Evolutionary conservation across 352 stramenopile species (phyloP).

Genomic region (Thalassiosira livingstoniorum): DNA sequence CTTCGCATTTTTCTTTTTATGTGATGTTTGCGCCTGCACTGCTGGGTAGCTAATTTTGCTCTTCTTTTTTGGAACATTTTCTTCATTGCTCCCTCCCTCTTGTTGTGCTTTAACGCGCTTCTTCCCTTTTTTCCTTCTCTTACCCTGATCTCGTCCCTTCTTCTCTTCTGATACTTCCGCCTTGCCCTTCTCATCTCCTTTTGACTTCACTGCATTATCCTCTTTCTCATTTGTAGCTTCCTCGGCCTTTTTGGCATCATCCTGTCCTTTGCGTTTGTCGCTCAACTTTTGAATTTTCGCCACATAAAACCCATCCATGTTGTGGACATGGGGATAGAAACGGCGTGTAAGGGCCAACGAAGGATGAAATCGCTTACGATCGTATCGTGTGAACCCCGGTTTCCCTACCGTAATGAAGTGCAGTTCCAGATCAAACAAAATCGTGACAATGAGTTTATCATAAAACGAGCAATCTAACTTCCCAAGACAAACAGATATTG

Average conservation of each 20-base stretch:
- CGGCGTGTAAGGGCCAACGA: slow-evolving; percentile 93
- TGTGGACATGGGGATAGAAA: slow-evolving; percentile 99
- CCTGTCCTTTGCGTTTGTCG: slow-evolving; percentile 87
- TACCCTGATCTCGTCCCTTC: slow-evolving; percentile 52
- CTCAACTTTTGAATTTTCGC: slow-evolving; percentile 99
- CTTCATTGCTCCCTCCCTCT: slow-evolving; percentile 45
- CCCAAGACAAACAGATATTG: too few species aligned
- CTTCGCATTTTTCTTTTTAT: slow-evolving; percentile 80
- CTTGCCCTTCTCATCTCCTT: slow-evolving; percentile 59
- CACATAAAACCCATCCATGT: slow-evolving; percentile 99
- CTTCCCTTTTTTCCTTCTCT: slow-evolving; percentile 55
- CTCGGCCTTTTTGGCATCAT: slow-evolving; percentile 81
- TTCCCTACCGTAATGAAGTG: slow-evolving; percentile 55
- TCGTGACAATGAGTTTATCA: not conserved
- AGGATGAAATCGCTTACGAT: slow-evolving; percentile 98
- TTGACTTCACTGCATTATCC: slow-evolving; percentile 87
- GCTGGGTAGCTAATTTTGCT: slow-evolving; percentile 55
- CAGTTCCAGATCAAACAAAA: not conserved
- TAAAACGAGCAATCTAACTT: too few species aligned
- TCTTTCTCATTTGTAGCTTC: slow-evolving; percentile 84
- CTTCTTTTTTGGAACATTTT: slow-evolving; percentile 53
- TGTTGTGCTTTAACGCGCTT: slow-evolving; percentile 54
- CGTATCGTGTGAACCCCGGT: slow-evolving; percentile 89
- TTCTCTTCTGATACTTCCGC: slow-evolving; percentile 39
- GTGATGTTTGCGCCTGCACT: slow-evolving; percentile 39